Conservation (phyloP, 106 monocot species). For the Hemerocallis citrina region DNA sequence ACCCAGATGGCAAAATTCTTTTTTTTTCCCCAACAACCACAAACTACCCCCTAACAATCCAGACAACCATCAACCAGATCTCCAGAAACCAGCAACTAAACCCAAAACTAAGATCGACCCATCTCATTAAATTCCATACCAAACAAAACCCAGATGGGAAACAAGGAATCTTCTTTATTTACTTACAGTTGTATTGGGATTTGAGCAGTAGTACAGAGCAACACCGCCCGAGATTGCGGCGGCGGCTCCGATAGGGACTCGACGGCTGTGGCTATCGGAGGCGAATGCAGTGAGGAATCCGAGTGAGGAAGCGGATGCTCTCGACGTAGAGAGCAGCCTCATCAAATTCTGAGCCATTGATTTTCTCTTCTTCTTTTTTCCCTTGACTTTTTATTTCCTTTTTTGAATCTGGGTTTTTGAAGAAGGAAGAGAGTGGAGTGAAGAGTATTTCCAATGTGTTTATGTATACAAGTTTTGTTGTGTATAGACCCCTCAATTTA, state of each 20-base stretch:
- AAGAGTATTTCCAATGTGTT: no score
- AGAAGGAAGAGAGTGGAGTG: neutral
- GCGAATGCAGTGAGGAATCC: conserved; percentile 15
- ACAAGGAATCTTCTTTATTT: neutral
- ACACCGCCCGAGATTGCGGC: conserved; percentile 44
- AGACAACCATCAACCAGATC: neutral
- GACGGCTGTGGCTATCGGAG: conserved; percentile 26
- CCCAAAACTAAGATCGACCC: neutral
- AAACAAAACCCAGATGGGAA: neutral
- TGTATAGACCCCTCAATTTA: no score
- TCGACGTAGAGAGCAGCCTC: conserved; percentile 1
- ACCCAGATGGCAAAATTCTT: no score
- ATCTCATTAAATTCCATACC: neutral
- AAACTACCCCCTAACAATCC: neutral
- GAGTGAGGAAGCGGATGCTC: neutral
- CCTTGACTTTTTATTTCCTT: neutral
- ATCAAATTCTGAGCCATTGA: conserved; percentile 1
- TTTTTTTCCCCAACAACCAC: no score
- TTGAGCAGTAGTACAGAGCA: conserved; percentile 32
- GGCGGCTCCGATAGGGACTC: conserved; percentile 32
- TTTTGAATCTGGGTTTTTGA: neutral
- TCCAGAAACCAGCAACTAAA: neutral
- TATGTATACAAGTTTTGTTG: no score
- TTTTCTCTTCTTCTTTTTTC: neutral
- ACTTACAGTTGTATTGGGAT: conserved; percentile 16